A percentile compares a stretch with the other conserved stretches of the same genome.
These are phyloP conservation scores for Persicaria tinctoria DNA, from an alignment of 148 eudicot genomes.

Conservation along the genomic window DNA sequence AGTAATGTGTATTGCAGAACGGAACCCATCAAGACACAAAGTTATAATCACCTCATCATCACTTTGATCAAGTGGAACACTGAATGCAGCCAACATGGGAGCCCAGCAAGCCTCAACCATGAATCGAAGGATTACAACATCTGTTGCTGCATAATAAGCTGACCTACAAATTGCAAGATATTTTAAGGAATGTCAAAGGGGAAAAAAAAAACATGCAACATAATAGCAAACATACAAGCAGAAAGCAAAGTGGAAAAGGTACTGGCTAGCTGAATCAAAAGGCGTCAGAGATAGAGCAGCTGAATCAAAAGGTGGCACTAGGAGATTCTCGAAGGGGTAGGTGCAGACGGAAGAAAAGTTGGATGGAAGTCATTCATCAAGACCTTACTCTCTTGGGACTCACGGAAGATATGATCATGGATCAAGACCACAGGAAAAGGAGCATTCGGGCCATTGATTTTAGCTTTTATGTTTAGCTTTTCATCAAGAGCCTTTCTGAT, in stretches of 20 bases:
- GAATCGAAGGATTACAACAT: conserved; percentile 88
- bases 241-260: not conserved
- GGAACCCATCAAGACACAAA: conserved; percentile 90
- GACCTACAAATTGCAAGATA: conserved; percentile 67
- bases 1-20: conserved; percentile 88
- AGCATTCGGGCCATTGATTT: no score
- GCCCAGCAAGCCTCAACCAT: conserved; percentile 99
- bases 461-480: no score
- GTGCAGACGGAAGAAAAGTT: no score
- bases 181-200: conserved; percentile 16
- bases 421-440: no score
- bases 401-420: no score
- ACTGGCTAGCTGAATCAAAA: no score
- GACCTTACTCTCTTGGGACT: no score
- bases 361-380: no score
- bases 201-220: not conserved
- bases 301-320: no score
- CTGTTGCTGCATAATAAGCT: conserved; percentile 96
- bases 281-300: no score
- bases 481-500: no score
- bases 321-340: no score
- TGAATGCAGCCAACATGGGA: conserved; percentile 99
- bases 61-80: conserved; percentile 98
- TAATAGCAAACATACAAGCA: not conserved
- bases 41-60: conserved; percentile 72